phyloP scores from a whole-genome alignment of 225 moss, liverwort and hornwort genomes.

The Polytrichum commune region DNA sequence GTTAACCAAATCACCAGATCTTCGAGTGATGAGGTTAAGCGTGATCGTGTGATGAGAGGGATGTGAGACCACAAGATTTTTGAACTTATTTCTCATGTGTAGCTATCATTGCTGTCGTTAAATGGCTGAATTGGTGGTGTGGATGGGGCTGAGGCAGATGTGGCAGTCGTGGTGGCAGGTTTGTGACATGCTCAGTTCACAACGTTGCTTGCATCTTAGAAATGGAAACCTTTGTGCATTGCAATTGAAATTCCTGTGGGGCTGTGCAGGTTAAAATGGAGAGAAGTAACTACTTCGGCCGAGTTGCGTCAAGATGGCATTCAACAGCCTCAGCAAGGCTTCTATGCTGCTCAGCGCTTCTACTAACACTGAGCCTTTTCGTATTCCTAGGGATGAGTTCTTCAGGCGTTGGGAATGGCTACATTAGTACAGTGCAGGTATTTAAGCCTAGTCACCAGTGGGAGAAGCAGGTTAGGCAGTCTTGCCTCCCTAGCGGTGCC shows the following conservation, averaged over 20 bases:
- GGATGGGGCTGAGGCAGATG: no score
- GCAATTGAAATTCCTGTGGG: background rate
- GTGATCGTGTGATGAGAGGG: no score
- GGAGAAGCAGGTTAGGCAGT: slow-evolving; percentile 46
- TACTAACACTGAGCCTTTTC: slow-evolving; percentile 49
- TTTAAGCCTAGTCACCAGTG: slow-evolving; percentile 53
- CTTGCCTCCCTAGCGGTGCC: slow-evolving; percentile 34
- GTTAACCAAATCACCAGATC: no score
- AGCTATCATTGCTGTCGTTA: no score
- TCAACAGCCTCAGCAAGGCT: slow-evolving; percentile 57
- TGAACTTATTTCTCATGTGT: no score
- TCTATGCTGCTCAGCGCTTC: slow-evolving; percentile 37
- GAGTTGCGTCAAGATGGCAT: slow-evolving; percentile 51
- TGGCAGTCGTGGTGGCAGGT: no score
- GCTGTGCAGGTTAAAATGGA: slow-evolving; percentile 57
- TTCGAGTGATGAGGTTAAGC: no score
- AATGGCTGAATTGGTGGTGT: no score
- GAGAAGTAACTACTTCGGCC: slow-evolving; percentile 48
- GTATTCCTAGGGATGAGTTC: slow-evolving; percentile 52
- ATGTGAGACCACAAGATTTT: no score
- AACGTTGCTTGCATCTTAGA: no score
- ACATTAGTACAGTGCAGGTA: slow-evolving; percentile 36
- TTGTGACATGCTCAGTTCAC: no score
- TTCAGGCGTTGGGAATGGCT: slow-evolving; percentile 53
- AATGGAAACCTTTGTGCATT: no score